These are phyloP conservation scores for Populus alba DNA, from an alignment of 345 rosid species.

Conservation along the genomic window DNA sequence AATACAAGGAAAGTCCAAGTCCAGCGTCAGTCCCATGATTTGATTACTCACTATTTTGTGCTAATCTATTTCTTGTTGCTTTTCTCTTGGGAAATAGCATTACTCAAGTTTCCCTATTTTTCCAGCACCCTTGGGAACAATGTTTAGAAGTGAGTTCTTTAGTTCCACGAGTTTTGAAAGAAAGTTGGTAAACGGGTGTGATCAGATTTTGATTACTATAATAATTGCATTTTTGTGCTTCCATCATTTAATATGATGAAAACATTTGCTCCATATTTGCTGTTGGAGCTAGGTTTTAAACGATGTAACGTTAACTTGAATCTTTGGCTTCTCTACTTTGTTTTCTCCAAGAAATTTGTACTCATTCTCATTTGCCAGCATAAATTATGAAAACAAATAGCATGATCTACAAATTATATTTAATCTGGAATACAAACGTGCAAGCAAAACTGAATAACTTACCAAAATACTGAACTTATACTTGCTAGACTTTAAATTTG, in stretches of 20 bases:
- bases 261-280: background rate
- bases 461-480: slow-evolving; percentile 68
- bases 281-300: background rate
- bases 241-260: background rate
- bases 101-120: background rate
- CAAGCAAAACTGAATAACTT: slow-evolving; percentile 21
- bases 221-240: background rate
- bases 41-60: background rate
- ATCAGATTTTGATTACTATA: background rate
- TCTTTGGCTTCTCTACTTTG: background rate
- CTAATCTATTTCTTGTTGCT: background rate
- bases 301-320: background rate
- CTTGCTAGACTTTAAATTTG: slow-evolving; percentile 37
- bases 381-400: background rate
- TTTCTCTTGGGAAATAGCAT: background rate
- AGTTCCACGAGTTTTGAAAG: background rate
- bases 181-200: too few species aligned
- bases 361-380: background rate
- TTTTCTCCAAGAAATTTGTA: background rate
- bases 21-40: background rate
- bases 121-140: background rate
- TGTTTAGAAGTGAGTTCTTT: too few species aligned
- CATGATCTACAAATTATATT: slow-evolving; percentile 3
- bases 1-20: background rate
- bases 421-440: slow-evolving; percentile 1